phyloP scores from a whole-genome alignment of 1,139 yeast species.

The Candida albicans region DNA sequence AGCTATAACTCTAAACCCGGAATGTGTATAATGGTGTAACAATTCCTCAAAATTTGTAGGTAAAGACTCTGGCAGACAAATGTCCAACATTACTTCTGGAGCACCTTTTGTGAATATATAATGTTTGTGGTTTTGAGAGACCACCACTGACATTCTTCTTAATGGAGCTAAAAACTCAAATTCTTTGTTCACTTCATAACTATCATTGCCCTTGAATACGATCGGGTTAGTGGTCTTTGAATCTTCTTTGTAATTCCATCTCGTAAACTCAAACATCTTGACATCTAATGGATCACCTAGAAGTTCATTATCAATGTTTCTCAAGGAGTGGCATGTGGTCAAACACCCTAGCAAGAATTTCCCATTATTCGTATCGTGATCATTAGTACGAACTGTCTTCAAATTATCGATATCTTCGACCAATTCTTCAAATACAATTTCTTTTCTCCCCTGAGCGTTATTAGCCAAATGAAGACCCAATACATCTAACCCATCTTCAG shows the following conservation, averaged over 20 bases:
- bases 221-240: slow-evolving; percentile 27
- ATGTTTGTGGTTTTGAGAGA: slow-evolving; percentile 38
- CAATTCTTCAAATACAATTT: slow-evolving; percentile 51
- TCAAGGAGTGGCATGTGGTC: slow-evolving; percentile 86
- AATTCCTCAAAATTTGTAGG: slow-evolving; percentile 76
- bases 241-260: slow-evolving; percentile 73
- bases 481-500: slow-evolving; percentile 95
- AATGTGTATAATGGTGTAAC: slow-evolving; percentile 82
- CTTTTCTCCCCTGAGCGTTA: slow-evolving; percentile 53
- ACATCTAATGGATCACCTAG: slow-evolving; percentile 92
- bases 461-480: slow-evolving; percentile 76
- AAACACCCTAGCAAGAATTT: slow-evolving; percentile 50
- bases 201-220: slow-evolving; percentile 33
- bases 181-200: slow-evolving; percentile 61
- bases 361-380: slow-evolving; percentile 32
- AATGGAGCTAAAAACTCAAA: slow-evolving; percentile 83
- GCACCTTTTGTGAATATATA: slow-evolving; percentile 87
- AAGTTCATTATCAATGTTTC: slow-evolving; percentile 72
- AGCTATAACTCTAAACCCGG: slow-evolving; percentile 93
- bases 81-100: slow-evolving; percentile 87
- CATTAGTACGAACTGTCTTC: slow-evolving; percentile 6
- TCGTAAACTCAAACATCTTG: slow-evolving; percentile 89
- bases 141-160: slow-evolving; percentile 88
- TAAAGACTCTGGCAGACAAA: slow-evolving; percentile 68
- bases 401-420: slow-evolving; percentile 23